Evolutionary conservation across 768 basidiomycete species (phyloP), one percentile per base, ranked within the genome.

Genomic region (Tulasnella sp.): DNA sequence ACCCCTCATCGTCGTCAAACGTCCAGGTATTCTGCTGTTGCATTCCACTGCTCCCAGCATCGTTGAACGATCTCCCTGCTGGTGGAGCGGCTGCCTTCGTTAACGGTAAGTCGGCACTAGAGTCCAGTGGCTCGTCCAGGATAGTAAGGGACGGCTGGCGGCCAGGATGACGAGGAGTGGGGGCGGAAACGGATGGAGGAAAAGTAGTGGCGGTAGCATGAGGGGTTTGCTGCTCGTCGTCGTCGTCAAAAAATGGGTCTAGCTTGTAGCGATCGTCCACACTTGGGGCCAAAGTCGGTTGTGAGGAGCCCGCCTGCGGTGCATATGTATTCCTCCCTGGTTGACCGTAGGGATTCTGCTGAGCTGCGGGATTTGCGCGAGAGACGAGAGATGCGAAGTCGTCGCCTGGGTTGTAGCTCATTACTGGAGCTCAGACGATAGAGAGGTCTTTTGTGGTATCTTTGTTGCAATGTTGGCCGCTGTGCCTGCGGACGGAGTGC

Each of bases 171-270:
- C 64, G 64, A 28, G 64, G 64, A 69, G 31, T 34, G 31, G 64
- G 64, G 31, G 64, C 64, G 7, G 64, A 69, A 69, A 69, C 64
- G 18, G 46, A 44, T 75, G 64, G 73, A 41, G 41, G 34, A 74
- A 80, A 80, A 18, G 40, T 80, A 11, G 40, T 69, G 31, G 75
- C 31, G 18, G 64, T 73, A 44, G 79, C 77, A 34, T 50, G 40
- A 64, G 81, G 81, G 46, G 81, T 76, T 44, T 64, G 90, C 42
- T 88, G 83, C 81, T 92, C 91, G 80, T 85, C 94, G 78, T 94
- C 93, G 82, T 95, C 84, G 85, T 94, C 93, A 86, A 96, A 96
- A 85, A 96, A 96, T n/a, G 93, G 94, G 86, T 96, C 94, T 86
- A 96, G 88, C 81, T 89, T 85, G 84, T 90, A 88, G 80, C 89